Conservation (phyloP, 169 alveolate species). For the Plasmodium malariae region DNA sequence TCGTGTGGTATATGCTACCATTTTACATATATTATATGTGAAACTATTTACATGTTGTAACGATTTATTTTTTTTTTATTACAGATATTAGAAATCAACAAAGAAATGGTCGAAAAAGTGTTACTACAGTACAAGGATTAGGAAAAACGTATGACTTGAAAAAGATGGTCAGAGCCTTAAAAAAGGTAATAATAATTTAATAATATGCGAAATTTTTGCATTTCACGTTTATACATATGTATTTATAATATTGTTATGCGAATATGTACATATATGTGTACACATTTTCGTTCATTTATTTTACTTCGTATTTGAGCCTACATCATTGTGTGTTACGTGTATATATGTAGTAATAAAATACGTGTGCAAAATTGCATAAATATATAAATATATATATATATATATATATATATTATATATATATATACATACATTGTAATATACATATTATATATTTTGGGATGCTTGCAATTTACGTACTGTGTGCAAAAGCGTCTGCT, state of each 20-base stretch:
- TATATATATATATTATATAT: not conserved
- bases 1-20: no score
- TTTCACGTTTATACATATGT: not conserved
- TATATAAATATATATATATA: not conserved
- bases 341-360: not conserved
- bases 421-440: no score
- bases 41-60: no score
- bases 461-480: no score
- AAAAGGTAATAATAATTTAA: slow-evolving; percentile 81
- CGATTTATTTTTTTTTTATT: not conserved
- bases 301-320: no score
- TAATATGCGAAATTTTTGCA: not conserved
- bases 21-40: no score
- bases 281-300: not conserved
- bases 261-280: slow-evolving; percentile 1
- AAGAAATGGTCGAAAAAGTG: slow-evolving; percentile 95
- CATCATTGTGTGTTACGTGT: no score
- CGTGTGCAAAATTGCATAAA: not conserved
- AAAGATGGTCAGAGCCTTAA: slow-evolving; percentile 93
- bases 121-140: slow-evolving; percentile 95
- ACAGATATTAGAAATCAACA: slow-evolving; percentile 93
- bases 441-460: no score
- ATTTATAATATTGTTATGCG: not conserved
- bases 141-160: slow-evolving; percentile 92
- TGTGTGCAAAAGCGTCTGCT: no score